Evolutionary conservation across 495 filamentous ascomycete species (phyloP), one percentile per base, ranked within the genome.

Genomic region (Penicillium salamii): DNA sequence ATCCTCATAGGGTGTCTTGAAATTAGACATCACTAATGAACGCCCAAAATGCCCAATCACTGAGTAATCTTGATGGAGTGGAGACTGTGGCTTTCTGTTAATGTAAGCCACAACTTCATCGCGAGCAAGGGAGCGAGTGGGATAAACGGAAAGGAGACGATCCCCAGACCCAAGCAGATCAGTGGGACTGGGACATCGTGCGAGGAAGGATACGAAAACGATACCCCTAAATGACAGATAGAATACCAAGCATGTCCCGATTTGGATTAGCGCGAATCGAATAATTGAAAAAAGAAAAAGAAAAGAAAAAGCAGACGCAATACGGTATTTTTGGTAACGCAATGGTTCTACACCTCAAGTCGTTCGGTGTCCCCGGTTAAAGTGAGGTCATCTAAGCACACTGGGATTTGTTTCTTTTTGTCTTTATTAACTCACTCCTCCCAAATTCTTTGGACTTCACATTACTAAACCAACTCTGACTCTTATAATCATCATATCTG

Each of bases 381-480:
- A 36, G 47, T 54, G 46, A 42, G 40, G 35, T 32, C 33, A 51
- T 44, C 17, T 26, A 26, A 36, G 29, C 23, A 46, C 20, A 35
- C n/a, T 34, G 36, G 28, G 9, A 9, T 36, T 17, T 23, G n/a
- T 23, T 19, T 11, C 29, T 19, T 14, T 26, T 23, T 23, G 42
- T 8, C 38, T 49, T 56, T 56, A 44, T 58, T 59, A 59, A 59
- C 38, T 49, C 43, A 37, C 35, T 28, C 15, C 36, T 41, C 26
- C 23, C 23, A n/a, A 24, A 31, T 18, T 45, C 46, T 45, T 38
- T 23, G 28, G 33, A 45, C 42, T 36, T 44, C 51, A n/a, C n/a
- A 55, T 58, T 61, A 45, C 48, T 48, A 37, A 58, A 34, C 19
- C 9, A 13, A 43, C 42, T 42, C 36, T 31, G 36, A 48, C 36